Evolutionary conservation across 169 alveolate genomes (phyloP).

Genomic region (Cytauxzoon felis): DNA sequence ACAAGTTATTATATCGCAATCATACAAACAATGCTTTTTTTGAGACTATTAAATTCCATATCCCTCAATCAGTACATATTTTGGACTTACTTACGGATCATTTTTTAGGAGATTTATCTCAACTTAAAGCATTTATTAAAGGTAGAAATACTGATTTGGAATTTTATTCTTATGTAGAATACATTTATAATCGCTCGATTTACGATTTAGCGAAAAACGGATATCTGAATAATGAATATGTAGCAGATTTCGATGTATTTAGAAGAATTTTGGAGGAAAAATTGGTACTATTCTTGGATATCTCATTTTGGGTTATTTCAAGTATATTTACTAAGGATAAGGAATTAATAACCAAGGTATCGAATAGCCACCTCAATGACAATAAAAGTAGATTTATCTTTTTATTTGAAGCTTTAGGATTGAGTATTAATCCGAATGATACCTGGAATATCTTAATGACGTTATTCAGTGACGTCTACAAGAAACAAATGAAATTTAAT

Average conservation of each 20-base stretch:
- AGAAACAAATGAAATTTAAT: constrained; percentile 10
- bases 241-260: constrained; percentile 8
- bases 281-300: constrained; percentile 31
- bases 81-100: constrained; percentile 26
- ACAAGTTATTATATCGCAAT: constrained; percentile 24
- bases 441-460: neutral
- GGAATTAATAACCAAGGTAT: constrained; percentile 24
- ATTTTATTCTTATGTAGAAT: constrained; percentile 1
- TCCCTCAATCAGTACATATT: constrained; percentile 40
- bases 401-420: constrained; percentile 19
- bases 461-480: constrained; percentile 3
- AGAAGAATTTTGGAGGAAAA: neutral
- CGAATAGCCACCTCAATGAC: constrained; percentile 19
- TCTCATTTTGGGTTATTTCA: constrained; percentile 42
- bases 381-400: constrained; percentile 14
- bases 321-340: constrained; percentile 21
- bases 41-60: constrained; percentile 41
- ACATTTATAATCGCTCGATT: neutral
- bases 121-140: neutral
- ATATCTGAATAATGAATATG: constrained; percentile 2
- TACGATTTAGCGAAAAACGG: neutral
- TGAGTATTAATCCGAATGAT: neutral
- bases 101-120: neutral
- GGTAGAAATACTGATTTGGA: neutral
- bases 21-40: constrained; percentile 56